A percentile compares a stretch with the other conserved stretches of the same genome.
These are phyloP conservation scores for Trichoderma asperelloides DNA, from an alignment of 495 filamentous ascomycete genomes.

Conservation along the genomic window DNA sequence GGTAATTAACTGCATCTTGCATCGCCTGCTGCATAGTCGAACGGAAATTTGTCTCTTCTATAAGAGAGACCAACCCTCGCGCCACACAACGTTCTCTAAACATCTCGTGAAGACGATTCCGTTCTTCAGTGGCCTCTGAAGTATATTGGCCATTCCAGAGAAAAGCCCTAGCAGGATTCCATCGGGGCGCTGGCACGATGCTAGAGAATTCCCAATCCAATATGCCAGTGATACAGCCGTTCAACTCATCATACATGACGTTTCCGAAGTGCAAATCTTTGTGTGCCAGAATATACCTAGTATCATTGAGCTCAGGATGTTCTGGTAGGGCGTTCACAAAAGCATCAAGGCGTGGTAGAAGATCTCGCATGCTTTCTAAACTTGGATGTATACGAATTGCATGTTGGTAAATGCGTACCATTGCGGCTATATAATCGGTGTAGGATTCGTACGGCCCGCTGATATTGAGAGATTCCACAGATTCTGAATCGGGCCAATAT, in stretches of 20 bases:
- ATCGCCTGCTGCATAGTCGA: background rate
- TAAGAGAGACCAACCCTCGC: background rate
- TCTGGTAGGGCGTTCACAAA: constrained; percentile 12
- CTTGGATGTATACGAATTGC: constrained; percentile 18
- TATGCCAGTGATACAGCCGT: constrained; percentile 23
- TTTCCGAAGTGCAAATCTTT: constrained; percentile 33
- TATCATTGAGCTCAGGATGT: constrained; percentile 18
- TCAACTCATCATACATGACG: constrained; percentile 22
- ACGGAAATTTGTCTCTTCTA: background rate
- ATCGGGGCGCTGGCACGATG: constrained; percentile 22
- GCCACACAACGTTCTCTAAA: constrained; percentile 15
- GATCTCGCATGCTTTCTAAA: constrained; percentile 17
- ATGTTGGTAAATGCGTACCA: constrained; percentile 16
- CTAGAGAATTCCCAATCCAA: constrained; percentile 33
- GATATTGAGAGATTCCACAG: constrained; percentile 19
- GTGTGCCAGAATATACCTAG: constrained; percentile 22
- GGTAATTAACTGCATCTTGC: background rate
- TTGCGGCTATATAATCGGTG: constrained; percentile 17
- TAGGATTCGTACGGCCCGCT: constrained; percentile 16
- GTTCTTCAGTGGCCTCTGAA: constrained; percentile 18
- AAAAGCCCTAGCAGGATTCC: constrained; percentile 26
- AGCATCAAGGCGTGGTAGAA: constrained; percentile 18
- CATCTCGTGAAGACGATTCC: constrained; percentile 16
- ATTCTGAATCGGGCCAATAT: constrained; percentile 19
- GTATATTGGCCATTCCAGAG: constrained; percentile 21